Conservation (phyloP, 2,329 filamentous ascomycete genomes). For the Leptoxyphium fumago region DNA sequence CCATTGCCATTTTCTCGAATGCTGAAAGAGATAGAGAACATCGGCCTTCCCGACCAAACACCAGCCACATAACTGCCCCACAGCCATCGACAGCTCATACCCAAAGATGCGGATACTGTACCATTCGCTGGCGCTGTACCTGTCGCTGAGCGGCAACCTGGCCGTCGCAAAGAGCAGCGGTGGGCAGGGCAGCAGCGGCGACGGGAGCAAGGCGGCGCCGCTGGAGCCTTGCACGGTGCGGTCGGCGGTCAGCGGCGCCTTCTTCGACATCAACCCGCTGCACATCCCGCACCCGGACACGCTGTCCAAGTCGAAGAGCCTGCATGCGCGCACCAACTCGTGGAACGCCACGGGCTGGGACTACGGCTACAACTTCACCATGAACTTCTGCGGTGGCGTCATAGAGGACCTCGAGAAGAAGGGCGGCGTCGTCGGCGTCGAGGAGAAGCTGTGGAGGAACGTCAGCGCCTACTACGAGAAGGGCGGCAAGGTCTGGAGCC, state of each 20-base stretch:
- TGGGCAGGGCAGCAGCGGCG: constrained; percentile 21
- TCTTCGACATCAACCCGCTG: constrained; percentile 48
- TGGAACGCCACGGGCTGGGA: constrained; percentile 58
- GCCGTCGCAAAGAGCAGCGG: constrained; percentile 14
- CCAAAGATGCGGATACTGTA: constrained; percentile 18
- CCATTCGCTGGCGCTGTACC: constrained; percentile 19
- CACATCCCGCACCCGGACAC: constrained; percentile 33
- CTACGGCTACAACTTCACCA: constrained; percentile 65
- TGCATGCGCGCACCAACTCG: constrained; percentile 44
- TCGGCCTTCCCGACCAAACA: not conserved
- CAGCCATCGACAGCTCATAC: not conserved
- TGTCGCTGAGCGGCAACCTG: constrained; percentile 14
- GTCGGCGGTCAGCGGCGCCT: constrained; percentile 44
- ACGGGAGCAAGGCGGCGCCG: constrained; percentile 24
- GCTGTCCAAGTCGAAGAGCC: constrained; percentile 24
- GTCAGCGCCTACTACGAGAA: constrained; percentile 64
- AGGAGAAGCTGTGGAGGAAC: constrained; percentile 49
- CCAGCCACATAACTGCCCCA: not conserved
- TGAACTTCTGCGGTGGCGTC: constrained; percentile 71
- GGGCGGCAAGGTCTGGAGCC: constrained; percentile 53
- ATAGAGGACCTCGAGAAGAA: constrained; percentile 37
- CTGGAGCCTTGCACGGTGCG: constrained; percentile 45
- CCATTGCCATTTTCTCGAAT: too few species aligned
- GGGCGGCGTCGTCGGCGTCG: constrained; percentile 50
- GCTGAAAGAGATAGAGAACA: too few species aligned